Base-by-base conservation (phyloP, 2,329 filamentous ascomycete species). In the Sporothrix brasiliensis region DNA sequence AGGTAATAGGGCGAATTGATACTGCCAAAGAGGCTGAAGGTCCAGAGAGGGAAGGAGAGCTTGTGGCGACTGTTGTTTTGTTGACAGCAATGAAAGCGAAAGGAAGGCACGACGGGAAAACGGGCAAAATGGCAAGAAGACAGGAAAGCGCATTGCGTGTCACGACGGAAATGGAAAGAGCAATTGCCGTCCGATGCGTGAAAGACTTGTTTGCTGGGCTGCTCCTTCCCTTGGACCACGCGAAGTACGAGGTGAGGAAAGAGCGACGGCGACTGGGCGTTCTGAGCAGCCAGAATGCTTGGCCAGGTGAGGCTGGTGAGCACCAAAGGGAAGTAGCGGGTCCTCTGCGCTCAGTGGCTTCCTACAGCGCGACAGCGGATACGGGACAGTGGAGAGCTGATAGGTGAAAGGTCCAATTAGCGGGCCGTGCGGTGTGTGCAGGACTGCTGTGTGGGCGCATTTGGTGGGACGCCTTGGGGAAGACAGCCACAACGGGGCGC, bases 1-100 rank as follows among this genome's bases (percentile, higher is more conserved):
- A 68, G 53, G 67, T 68, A 68, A 68, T 47, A 39, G 7, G 53
- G 53, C 52, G 53, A 68, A 68, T 68, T 58, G 16, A 16, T 39
- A 34, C 30, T 34, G 30, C 30, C 30, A 34, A n/a, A n/a, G 30
- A 34, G 30, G 30, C 30, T 34, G 30, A 34, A 34, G n/a, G 44
- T 4, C 4, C 4, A 5, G 4, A 47, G 6, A 4, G 13, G 5
- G 10, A 34, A 60, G 34, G 56, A 19, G 21, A 14, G 19, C 10
- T 21, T 4, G 54, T 56, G 16, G 53, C 30, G 30, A 34, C 7
- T 7, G 24, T 56, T 56, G 24, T 6, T 56, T 54, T 56, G 27
- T 39, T 60, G 54, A 39, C 54, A 41, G 34, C 14, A 27, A 60
- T 21, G 34, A 30, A 60, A 60, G 50, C 14, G 14, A 50, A 49